These are phyloP conservation scores for Ustilago crameri DNA, from an alignment of 1,284 basidiomycete genomes.

Conservation along the genomic window DNA sequence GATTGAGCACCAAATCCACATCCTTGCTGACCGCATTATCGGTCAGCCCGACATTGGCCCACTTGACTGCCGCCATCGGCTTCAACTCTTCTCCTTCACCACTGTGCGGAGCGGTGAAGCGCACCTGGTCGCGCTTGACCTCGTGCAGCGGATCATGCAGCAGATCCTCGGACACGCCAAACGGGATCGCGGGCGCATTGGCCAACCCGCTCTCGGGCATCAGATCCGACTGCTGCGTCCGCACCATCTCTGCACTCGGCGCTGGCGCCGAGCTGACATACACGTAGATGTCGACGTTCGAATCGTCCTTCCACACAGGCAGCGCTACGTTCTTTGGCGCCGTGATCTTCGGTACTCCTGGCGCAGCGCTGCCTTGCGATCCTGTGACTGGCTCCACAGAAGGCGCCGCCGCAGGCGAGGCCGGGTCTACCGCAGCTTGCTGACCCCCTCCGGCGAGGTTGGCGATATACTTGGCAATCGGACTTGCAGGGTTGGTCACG, in stretches of 20 bases:
- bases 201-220: constrained; percentile 20
- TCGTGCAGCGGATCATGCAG: constrained; percentile 31
- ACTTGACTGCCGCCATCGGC: constrained; percentile 52
- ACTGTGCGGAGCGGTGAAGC: neutral
- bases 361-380: too few relatives aligned
- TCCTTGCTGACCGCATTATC: constrained; percentile 32
- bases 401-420: neutral
- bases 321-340: constrained; percentile 33
- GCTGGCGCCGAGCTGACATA: constrained; percentile 41
- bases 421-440: neutral
- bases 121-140: neutral
- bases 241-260: constrained; percentile 19
- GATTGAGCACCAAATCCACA: constrained; percentile 34
- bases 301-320: constrained; percentile 32
- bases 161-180: constrained; percentile 31
- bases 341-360: constrained; percentile 18
- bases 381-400: too few relatives aligned
- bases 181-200: constrained; percentile 27
- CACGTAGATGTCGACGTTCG: constrained; percentile 50
- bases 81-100: neutral
- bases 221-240: constrained; percentile 46
- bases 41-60: constrained; percentile 30
- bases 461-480: constrained; percentile 26
- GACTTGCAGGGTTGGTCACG: constrained; percentile 36
- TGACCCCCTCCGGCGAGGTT: constrained; percentile 21